Percentiles rank a stretch among this genome's conserved stretches.
Evolutionary conservation across 768 basidiomycete genomes (phyloP).

Genomic region (Russula ochroleuca): DNA sequence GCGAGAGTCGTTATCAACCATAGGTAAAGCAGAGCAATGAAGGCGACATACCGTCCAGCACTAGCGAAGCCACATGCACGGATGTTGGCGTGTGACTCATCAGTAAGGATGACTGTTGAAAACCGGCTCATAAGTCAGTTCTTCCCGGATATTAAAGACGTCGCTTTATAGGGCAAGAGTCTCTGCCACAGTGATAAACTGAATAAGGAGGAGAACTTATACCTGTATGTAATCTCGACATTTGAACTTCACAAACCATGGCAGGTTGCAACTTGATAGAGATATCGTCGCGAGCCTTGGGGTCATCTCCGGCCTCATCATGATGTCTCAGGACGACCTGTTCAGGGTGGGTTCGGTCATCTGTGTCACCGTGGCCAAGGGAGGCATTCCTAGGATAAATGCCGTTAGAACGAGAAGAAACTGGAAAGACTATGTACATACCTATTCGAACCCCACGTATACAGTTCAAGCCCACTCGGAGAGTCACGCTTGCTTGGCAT

Average conservation of each 20-base stretch:
- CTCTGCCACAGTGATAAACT: background rate
- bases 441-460: conserved; percentile 81
- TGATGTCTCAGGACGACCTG: conserved; percentile 49
- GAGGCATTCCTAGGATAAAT: conserved; percentile 62
- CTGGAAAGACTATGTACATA: background rate
- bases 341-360: conserved; percentile 78
- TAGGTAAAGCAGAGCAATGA: background rate
- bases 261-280: conserved; percentile 57
- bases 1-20: background rate
- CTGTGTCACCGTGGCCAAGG: conserved; percentile 76
- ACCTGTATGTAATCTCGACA: conserved; percentile 92
- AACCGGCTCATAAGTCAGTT: background rate
- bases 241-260: conserved; percentile 59
- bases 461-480: conserved; percentile 51
- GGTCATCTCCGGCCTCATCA: conserved; percentile 12
- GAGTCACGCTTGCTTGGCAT: conserved; percentile 12
- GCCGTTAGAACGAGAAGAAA: background rate
- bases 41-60: conserved; percentile 64
- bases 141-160: background rate
- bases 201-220: conserved; percentile 21
- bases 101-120: conserved; percentile 55
- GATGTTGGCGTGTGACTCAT: conserved; percentile 67
- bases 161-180: background rate
- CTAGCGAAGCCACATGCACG: conserved; percentile 87
- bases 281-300: conserved; percentile 31